These are phyloP conservation scores for Hypoxylon intermedium DNA, from an alignment of 495 filamentous ascomycete species.

Conservation along the genomic window DNA sequence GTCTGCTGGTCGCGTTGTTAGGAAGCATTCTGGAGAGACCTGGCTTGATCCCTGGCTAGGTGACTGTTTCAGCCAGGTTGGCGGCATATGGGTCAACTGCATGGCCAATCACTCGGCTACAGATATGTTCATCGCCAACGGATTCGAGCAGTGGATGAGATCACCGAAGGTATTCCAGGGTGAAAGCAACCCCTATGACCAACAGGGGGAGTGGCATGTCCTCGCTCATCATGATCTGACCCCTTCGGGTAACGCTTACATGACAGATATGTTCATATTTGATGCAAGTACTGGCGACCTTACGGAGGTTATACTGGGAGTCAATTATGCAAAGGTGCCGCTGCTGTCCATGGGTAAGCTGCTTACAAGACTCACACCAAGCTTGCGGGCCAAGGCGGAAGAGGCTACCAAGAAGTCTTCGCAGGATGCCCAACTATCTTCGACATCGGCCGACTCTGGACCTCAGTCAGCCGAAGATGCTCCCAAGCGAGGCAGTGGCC, in stretches of 20 bases:
- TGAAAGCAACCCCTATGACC: constrained; percentile 18
- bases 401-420: background rate
- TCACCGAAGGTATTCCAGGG: constrained; percentile 41
- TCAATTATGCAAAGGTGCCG: constrained; percentile 50
- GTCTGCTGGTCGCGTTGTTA: constrained; percentile 53
- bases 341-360: constrained; percentile 45
- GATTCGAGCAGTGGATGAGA: constrained; percentile 54
- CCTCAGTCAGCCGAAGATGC: background rate
- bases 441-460: background rate
- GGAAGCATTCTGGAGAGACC: constrained; percentile 40
- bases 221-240: constrained; percentile 6
- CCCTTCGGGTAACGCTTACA: constrained; percentile 39
- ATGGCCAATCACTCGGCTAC: constrained; percentile 48
- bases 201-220: constrained; percentile 23
- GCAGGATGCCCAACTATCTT: background rate
- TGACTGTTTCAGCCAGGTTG: constrained; percentile 55
- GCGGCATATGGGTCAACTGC: constrained; percentile 59
- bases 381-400: background rate
- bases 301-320: constrained; percentile 54
- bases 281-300: constrained; percentile 47
- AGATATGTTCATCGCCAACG: constrained; percentile 58
- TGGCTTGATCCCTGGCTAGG: constrained; percentile 29
- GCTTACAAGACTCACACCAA: constrained; percentile 12
- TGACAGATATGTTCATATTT: constrained; percentile 59
- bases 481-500: background rate